These are phyloP conservation scores for Starmerella etchellsii DNA, from an alignment of 805 yeast genomes.

Conservation along the genomic window DNA sequence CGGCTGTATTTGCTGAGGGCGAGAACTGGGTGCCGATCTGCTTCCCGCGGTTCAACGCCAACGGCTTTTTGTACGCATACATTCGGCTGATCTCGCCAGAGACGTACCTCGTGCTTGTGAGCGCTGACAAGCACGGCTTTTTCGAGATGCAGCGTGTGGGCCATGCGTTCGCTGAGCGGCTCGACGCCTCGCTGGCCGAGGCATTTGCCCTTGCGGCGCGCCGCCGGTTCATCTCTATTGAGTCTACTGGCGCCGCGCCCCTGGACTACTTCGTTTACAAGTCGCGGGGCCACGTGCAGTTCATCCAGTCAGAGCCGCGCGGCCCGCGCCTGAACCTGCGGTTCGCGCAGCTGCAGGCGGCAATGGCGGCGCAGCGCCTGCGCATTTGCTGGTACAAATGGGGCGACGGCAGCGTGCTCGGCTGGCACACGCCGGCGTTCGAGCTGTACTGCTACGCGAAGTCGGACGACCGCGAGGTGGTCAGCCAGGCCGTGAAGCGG, in stretches of 20 bases:
- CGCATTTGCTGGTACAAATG: slow-evolving; percentile 21
- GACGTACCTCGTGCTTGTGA: slow-evolving; percentile 37
- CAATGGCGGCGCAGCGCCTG: slow-evolving; percentile 22
- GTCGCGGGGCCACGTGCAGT: slow-evolving; percentile 55
- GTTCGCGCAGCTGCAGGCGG: slow-evolving; percentile 30
- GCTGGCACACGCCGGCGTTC: slow-evolving; percentile 46
- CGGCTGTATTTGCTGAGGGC: slow-evolving; percentile 37
- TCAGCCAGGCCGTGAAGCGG: slow-evolving; percentile 48
- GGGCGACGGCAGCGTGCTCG: slow-evolving; percentile 25
- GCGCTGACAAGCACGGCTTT: slow-evolving; percentile 68
- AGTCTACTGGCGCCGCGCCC: slow-evolving; percentile 35
- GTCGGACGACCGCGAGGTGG: slow-evolving; percentile 41
- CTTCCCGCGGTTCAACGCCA: slow-evolving; percentile 75
- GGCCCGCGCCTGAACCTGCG: slow-evolving; percentile 1
- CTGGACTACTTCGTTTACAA: slow-evolving; percentile 75
- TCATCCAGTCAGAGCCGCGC: slow-evolving; percentile 29
- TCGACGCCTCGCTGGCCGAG: slow-evolving; percentile 31
- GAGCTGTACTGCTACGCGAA: slow-evolving; percentile 54
- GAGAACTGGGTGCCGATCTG: slow-evolving; percentile 93
- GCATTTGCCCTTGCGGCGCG: slow-evolving; percentile 23
- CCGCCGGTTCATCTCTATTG: slow-evolving; percentile 7
- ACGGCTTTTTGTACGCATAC: slow-evolving; percentile 76
- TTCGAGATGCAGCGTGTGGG: slow-evolving; percentile 58
- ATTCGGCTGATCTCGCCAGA: slow-evolving; percentile 43
- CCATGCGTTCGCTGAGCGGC: slow-evolving; percentile 32